A percentile compares a stretch with the other conserved stretches of the same genome.
Conservation (phyloP, 306 rosid genomes). For the Malus orientalis region DNA sequence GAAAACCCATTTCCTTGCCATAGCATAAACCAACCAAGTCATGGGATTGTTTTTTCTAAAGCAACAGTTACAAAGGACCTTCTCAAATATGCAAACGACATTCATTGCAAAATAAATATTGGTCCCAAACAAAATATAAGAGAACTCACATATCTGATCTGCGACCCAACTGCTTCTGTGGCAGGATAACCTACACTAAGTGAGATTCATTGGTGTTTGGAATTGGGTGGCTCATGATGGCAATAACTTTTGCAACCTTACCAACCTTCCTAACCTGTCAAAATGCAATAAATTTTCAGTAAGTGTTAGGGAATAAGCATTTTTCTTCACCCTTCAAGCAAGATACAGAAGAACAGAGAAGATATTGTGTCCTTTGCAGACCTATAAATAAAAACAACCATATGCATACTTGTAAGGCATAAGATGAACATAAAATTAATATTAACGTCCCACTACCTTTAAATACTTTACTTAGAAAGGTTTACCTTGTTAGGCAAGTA, state of each 20-base stretch:
- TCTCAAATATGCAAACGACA: not conserved
- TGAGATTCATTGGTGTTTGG: constrained; percentile 80
- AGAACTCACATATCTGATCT: constrained; percentile 87
- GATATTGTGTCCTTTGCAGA: not conserved
- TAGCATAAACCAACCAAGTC: not conserved
- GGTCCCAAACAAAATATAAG: not conserved
- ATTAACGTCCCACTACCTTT: not conserved
- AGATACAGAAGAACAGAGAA: not conserved
- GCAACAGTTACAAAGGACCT: not conserved
- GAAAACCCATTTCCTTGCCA: not conserved
- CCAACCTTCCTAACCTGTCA: constrained; percentile 91
- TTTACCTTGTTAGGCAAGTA: constrained; percentile 83
- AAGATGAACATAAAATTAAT: not conserved
- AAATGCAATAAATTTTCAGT: constrained; percentile 17
- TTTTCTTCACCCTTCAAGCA: not conserved
- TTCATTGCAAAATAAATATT: not conserved
- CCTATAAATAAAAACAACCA: not conserved
- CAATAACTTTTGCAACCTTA: constrained; percentile 91
- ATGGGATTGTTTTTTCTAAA: not conserved
- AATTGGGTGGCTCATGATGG: constrained; percentile 92
- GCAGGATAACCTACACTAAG: constrained; percentile 88
- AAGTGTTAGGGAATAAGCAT: not conserved
- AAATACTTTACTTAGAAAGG: not conserved
- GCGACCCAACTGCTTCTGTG: constrained; percentile 91
- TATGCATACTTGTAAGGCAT: not conserved